phyloP scores from a whole-genome alignment of 2,329 filamentous ascomycete genomes.

The Didymella sp. region DNA sequence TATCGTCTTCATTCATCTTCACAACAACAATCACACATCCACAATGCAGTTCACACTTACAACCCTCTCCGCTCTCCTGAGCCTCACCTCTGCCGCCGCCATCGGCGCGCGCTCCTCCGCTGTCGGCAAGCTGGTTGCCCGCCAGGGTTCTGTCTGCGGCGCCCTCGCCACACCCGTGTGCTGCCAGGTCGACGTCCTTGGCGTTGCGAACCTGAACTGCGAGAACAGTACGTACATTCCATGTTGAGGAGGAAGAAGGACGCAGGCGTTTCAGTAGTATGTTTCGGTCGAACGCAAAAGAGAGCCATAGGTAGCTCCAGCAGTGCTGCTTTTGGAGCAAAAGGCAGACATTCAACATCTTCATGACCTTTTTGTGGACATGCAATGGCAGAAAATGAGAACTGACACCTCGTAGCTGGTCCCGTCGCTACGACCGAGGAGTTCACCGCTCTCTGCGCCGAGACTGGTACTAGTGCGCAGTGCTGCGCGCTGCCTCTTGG shows the following conservation, averaged over 20 bases:
- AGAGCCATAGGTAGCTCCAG: too few relatives aligned
- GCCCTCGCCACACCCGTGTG: constrained; percentile 22
- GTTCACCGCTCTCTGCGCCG: constrained; percentile 24
- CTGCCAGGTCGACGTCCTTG: constrained; percentile 28
- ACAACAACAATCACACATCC: background rate
- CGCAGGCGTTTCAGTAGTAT: too few relatives aligned
- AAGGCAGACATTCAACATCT: background rate
- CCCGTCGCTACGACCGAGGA: constrained; percentile 17
- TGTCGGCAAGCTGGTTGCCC: constrained; percentile 10
- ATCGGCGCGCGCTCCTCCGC: constrained; percentile 10
- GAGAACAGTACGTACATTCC: constrained; percentile 22
- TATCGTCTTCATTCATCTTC: background rate
- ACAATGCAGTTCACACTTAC: constrained; percentile 26
- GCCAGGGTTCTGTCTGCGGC: constrained; percentile 24
- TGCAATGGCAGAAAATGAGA: background rate
- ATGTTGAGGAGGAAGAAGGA: too few relatives aligned
- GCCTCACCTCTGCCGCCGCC: constrained; percentile 22
- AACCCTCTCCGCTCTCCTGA: constrained; percentile 19
- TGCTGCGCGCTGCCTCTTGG: constrained; percentile 29
- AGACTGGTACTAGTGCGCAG: constrained; percentile 24
- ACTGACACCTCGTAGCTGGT: constrained; percentile 15
- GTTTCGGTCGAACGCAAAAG: too few relatives aligned
- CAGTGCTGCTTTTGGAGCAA: background rate
- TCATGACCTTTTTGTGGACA: background rate
- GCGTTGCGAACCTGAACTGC: constrained; percentile 28